phyloP scores from a whole-genome alignment of 306 rosid species.

The Arachis hypogaea region DNA sequence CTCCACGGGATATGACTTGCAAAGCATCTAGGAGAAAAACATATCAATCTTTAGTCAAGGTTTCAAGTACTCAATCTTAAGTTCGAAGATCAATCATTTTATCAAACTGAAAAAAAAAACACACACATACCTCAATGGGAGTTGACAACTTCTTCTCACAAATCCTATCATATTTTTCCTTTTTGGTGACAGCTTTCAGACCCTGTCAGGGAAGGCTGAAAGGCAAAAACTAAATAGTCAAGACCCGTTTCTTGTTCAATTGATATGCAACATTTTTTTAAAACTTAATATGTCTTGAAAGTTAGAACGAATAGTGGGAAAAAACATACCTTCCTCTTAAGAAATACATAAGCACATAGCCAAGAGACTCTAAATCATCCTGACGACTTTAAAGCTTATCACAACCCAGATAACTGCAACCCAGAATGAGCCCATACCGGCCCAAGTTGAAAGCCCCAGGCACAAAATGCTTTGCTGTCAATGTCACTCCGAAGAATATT shows the following conservation, averaged over 20 bases:
- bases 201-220: slow-evolving; percentile 99
- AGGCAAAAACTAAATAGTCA: slow-evolving; percentile 40
- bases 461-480: slow-evolving; percentile 66
- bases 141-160: slow-evolving; percentile 98
- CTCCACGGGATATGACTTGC: slow-evolving; percentile 84
- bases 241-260: background rate
- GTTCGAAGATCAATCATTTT: background rate
- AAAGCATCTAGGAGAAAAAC: slow-evolving; percentile 63
- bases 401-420: slow-evolving; percentile 80
- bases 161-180: slow-evolving; percentile 92
- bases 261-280: background rate
- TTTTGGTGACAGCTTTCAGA: slow-evolving; percentile 87
- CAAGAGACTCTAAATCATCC: slow-evolving; percentile 98
- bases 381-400: slow-evolving; percentile 83
- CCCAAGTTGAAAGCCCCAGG: slow-evolving; percentile 87
- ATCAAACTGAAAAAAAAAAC: slow-evolving; percentile 1
- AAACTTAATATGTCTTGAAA: slow-evolving; percentile 28
- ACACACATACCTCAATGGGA: slow-evolving; percentile 71
- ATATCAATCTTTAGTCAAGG: slow-evolving; percentile 32
- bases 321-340: slow-evolving; percentile 84
- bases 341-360: slow-evolving; percentile 94
- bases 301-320: slow-evolving; percentile 15
- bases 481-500: slow-evolving; percentile 81
- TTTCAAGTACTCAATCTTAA: slow-evolving; percentile 1
- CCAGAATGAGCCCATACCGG: slow-evolving; percentile 64